Percentiles rank a stretch among this genome's conserved stretches.
These are phyloP conservation scores for Paecilomyces fulvus DNA, from an alignment of 2,329 filamentous ascomycete species.

Conservation along the genomic window DNA sequence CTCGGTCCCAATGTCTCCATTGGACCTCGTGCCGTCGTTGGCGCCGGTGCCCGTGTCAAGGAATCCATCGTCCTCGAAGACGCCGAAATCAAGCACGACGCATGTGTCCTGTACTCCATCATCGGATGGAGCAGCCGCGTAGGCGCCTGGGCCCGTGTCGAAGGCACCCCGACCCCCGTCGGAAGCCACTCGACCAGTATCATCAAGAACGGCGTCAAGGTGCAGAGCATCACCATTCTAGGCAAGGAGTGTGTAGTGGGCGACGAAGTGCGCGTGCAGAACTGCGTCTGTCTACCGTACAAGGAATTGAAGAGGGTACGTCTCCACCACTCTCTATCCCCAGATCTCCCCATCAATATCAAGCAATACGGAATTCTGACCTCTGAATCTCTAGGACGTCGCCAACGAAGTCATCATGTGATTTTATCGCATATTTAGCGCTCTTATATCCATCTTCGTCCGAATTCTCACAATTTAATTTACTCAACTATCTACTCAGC, in stretches of 20 bases:
- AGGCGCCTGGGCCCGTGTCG: conserved; percentile 95
- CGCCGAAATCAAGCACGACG: conserved; percentile 91
- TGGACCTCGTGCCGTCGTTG: conserved; percentile 76
- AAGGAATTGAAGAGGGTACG: conserved; percentile 94
- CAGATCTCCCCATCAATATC: background rate
- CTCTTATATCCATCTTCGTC: background rate
- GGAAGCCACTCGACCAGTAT: conserved; percentile 88
- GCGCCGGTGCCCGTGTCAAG: conserved; percentile 84
- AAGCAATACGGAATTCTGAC: conserved; percentile 18
- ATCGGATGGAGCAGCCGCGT: conserved; percentile 95
- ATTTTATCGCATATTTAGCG: background rate
- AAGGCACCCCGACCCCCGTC: conserved; percentile 83
- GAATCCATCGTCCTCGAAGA: conserved; percentile 95
- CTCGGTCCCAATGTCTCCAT: conserved; percentile 95
- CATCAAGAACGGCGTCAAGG: conserved; percentile 96
- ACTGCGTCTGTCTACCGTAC: conserved; percentile 94
- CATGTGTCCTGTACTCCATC: conserved; percentile 90
- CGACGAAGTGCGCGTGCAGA: conserved; percentile 92
- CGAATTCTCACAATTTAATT: background rate
- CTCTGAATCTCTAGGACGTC: conserved; percentile 23
- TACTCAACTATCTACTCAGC: background rate
- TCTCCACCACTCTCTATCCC: conserved; percentile 14
- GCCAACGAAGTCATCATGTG: conserved; percentile 57
- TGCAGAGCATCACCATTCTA: conserved; percentile 94
- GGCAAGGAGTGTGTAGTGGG: conserved; percentile 93